Evolutionary conservation across 768 basidiomycete genomes (phyloP), one percentile per base, ranked within the genome.

Genomic region (Hericium rajendrae): DNA sequence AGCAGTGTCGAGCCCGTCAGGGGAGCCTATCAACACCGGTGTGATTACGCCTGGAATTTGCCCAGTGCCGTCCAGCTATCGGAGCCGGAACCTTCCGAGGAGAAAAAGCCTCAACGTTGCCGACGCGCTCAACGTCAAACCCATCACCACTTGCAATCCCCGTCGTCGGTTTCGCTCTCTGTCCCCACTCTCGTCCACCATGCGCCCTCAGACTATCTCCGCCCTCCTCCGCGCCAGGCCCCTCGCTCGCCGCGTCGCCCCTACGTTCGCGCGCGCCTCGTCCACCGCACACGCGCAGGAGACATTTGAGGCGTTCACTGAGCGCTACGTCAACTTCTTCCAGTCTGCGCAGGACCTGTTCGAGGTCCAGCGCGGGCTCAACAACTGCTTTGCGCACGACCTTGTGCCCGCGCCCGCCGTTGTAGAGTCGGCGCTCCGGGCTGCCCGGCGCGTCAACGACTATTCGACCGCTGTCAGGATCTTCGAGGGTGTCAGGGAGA

Each of bases 341-440:
- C 74, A 89, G 68, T 79, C 83, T 56, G 93, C 92, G 51, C 85
- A 93, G 68, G 97, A 99, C 75, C 81, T 97, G 57, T 99, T 99
- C 69, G 97, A 99, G 78, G 88, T 99, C 62, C 95, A 99, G 75
- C 91, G 97, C 53, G 97, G 97, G 40, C 78, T 99, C 67, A 98
- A 99, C 80, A 99, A 99, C 81, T 97, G 94, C 77, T 99, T 99
- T 71, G 91, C 97, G 2, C 95, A 98, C 72, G 97, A 99, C 72
- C 83, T 97, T 61, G 94, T 97, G 13, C 93, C 93, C 4, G 82
- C 90, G 1, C 81, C 91, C 26, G 70, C 77, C 55, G 91, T 95
- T 65, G 74, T 94, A 55, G 91, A 94, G 74, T 88, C 91, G 61
- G 92, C 92, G 26, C 75, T 94, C 60, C 83, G 84, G 55, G 93